These are phyloP conservation scores for Bipolaris bicolor DNA, from an alignment of 2,329 filamentous ascomycete genomes.

Conservation along the genomic window DNA sequence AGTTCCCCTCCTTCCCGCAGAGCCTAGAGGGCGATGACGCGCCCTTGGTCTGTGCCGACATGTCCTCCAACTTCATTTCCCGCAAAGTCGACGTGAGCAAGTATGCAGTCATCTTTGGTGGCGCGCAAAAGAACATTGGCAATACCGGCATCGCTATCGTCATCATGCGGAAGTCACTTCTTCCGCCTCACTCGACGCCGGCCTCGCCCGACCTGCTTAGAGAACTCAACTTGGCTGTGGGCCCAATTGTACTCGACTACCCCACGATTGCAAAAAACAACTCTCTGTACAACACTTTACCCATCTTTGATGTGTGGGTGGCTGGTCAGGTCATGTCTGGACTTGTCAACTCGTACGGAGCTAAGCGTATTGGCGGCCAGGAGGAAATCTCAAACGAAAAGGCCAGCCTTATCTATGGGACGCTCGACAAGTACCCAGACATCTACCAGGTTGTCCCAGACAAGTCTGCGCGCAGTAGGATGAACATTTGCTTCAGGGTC, in stretches of 20 bases:
- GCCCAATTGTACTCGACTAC: conserved; percentile 81
- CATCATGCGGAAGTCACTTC: conserved; percentile 79
- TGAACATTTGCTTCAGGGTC: conserved; percentile 95
- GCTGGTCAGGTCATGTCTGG: conserved; percentile 86
- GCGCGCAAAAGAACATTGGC: conserved; percentile 94
- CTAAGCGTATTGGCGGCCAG: conserved; percentile 76
- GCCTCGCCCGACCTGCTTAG: conserved; percentile 73
- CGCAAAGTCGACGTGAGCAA: conserved; percentile 77
- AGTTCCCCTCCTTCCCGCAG: conserved; percentile 78
- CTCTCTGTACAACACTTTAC: conserved; percentile 93
- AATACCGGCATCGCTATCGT: conserved; percentile 84
- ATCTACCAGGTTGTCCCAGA: conserved; percentile 81
- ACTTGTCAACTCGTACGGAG: conserved; percentile 68
- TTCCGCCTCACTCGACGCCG: conserved; percentile 65
- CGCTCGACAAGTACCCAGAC: conserved; percentile 73
- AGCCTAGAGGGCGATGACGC: conserved; percentile 69
- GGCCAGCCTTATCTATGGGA: conserved; percentile 75
- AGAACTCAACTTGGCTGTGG: conserved; percentile 75
- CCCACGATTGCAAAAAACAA: conserved; percentile 89
- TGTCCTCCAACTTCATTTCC: conserved; percentile 93
- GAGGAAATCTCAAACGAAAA: conserved; percentile 76
- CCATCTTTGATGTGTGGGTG: conserved; percentile 92
- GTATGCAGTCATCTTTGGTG: conserved; percentile 84
- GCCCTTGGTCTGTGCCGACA: conserved; percentile 82
- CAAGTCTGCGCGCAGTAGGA: conserved; percentile 76